Conservation (phyloP, 148 eudicot genomes). For the Polygonum maritimum region DNA sequence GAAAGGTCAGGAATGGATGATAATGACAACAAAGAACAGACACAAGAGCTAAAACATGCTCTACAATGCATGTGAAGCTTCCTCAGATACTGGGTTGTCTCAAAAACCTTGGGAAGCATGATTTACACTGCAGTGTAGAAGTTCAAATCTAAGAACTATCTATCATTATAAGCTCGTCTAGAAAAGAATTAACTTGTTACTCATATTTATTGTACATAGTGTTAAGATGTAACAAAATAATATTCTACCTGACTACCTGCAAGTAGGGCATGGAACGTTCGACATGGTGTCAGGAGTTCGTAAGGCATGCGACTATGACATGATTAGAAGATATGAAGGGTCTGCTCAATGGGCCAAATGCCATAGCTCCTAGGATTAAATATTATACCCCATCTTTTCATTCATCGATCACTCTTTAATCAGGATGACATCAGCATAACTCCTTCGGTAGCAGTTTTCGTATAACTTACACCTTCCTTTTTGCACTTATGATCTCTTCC, state of each 20-base stretch:
- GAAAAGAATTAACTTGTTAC: conserved; percentile 3
- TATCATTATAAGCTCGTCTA: not conserved
- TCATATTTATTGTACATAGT: not conserved
- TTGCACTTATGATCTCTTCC: conserved; percentile 21
- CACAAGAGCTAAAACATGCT: not conserved
- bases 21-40: not conserved
- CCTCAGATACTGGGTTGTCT: not conserved
- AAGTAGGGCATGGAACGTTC: not conserved
- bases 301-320: not conserved
- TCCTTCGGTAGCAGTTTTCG: not conserved
- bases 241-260: conserved; percentile 5
- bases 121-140: not conserved
- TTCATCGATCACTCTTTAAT: conserved; percentile 8
- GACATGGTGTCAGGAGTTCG: not conserved
- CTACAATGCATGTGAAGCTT: not conserved
- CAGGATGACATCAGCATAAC: not conserved
- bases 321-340: not conserved
- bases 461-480: not conserved
- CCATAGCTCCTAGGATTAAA: not conserved
- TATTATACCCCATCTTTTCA: not conserved
- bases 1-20: not conserved
- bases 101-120: not conserved
- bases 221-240: not conserved
- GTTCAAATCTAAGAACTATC: not conserved
- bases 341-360: not conserved